These are phyloP conservation scores for Euphorbia tirucalli DNA, from an alignment of 345 rosid genomes.

Conservation along the genomic window DNA sequence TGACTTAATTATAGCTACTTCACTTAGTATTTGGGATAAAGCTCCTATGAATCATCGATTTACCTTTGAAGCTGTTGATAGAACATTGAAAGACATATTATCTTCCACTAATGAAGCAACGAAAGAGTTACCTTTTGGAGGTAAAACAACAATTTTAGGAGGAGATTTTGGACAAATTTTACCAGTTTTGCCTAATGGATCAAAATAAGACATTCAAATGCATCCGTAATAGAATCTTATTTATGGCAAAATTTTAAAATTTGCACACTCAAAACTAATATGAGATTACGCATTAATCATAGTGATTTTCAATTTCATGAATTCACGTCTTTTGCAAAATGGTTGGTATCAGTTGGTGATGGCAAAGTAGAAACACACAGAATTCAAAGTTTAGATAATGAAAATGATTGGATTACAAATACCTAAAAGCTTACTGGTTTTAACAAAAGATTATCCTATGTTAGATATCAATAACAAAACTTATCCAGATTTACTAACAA, in stretches of 20 bases:
- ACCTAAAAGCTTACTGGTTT: background rate
- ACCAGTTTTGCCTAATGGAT: background rate
- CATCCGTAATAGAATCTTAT: background rate
- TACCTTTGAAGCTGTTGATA: background rate
- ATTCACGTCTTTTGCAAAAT: background rate
- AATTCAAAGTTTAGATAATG: background rate
- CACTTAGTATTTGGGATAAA: slow-evolving; percentile 13
- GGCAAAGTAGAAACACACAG: background rate
- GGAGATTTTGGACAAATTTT: background rate
- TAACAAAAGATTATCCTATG: background rate
- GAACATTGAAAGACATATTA: background rate
- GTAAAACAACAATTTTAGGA: background rate
- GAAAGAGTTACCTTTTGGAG: background rate
- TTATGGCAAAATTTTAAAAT: background rate
- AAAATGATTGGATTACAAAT: background rate
- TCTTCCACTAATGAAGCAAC: background rate
- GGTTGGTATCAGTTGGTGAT: background rate
- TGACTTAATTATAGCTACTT: no score
- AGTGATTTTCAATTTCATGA: background rate
- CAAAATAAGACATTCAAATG: background rate
- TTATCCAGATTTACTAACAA: background rate
- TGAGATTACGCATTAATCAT: background rate
- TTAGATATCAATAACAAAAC: background rate
- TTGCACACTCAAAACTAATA: background rate
- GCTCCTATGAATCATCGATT: slow-evolving; percentile 5